Evolutionary conservation across 768 basidiomycete genomes (phyloP), one percentile per base, ranked within the genome.

Genomic region (Botryobasidium botryosum): DNA sequence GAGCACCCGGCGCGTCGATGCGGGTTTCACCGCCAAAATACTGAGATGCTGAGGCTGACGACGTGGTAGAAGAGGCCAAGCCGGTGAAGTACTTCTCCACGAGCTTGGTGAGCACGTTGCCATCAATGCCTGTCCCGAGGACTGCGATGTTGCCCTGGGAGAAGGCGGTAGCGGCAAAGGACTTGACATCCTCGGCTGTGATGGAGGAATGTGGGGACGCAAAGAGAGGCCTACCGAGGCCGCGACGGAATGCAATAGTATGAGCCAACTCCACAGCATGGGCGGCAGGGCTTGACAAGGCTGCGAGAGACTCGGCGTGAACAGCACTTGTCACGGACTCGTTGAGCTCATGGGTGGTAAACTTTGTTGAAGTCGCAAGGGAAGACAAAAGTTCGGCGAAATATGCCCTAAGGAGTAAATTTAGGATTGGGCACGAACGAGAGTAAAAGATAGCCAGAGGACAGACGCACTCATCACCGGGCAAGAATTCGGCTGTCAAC

Each of bases 401-500:
- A 70, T 79, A 88, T 29, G 70, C 65, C 61, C 90, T 94, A 60
- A 21, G 17, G 5, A n/a, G n/a, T 8, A 32, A 17, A 18, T 33
- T 6, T 6, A 20, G 12, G 31, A 15, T 26, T 23, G 20, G 23
- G 6, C 18, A 15, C 1, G 26, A 24, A 5, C 20, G 13, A 36
- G 3, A 20, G 3, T 35, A 28, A 40, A 18, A 21, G 6, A 25
- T 17, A 26, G 39, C 17, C 21, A 24, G 18, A 35, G 32, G 6
- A 28, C 18, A 25, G 8, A 83, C 88, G 66, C 61, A 96, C 92
- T 94, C 91, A 61, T 99, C 88, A 38, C 86, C 90, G 47, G 79
- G 75, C 54, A 96, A 65, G 66, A 94, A 99, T 62, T 96, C 91
- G 43, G 92, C 88, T 20, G 86, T 91, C 59, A 96, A 64, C 48